A percentile compares a stretch with the other conserved stretches of the same genome.
Conservation (phyloP, 2,329 filamentous ascomycete genomes). For the Ophiocordyceps camponoti-floridani region DNA sequence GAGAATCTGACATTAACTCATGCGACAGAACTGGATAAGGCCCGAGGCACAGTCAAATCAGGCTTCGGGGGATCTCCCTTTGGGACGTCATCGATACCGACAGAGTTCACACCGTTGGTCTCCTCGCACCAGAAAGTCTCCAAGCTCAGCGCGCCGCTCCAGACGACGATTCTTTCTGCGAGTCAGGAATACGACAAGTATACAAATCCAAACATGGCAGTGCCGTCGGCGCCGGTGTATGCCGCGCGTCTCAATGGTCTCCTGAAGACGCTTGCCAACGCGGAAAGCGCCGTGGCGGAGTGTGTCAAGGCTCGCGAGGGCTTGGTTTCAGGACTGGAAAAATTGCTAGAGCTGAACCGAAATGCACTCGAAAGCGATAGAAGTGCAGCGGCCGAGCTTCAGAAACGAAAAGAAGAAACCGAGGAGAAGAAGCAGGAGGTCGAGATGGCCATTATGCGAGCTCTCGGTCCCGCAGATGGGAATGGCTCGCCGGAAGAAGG, state of each 20-base stretch:
- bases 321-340: conserved; percentile 66
- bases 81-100: conserved; percentile 43
- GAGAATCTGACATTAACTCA: conserved; percentile 3
- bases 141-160: conserved; percentile 53
- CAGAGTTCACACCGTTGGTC: conserved; percentile 61
- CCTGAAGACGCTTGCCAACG: conserved; percentile 74
- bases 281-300: conserved; percentile 76
- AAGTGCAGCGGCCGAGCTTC: conserved; percentile 42
- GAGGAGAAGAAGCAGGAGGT: conserved; percentile 77
- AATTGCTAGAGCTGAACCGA: conserved; percentile 58
- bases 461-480: conserved; percentile 45
- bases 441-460: conserved; percentile 79
- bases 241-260: conserved; percentile 77
- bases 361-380: conserved; percentile 54
- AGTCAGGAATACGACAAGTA: conserved; percentile 74
- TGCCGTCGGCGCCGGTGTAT: conserved; percentile 75
- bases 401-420: conserved; percentile 49
- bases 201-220: conserved; percentile 47
- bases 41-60: conserved; percentile 31
- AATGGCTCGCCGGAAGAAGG: conserved; percentile 28
- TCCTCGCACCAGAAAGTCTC: conserved; percentile 54
- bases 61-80: conserved; percentile 37
- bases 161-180: conserved; percentile 49
- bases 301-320: conserved; percentile 70
- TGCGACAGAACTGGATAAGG: conserved; percentile 41